A percentile compares a stretch with the other conserved stretches of the same genome.
These are phyloP conservation scores for Allomyces arbusculus DNA, from an alignment of 192 early-diverging fungal genomes.

Conservation along the genomic window DNA sequence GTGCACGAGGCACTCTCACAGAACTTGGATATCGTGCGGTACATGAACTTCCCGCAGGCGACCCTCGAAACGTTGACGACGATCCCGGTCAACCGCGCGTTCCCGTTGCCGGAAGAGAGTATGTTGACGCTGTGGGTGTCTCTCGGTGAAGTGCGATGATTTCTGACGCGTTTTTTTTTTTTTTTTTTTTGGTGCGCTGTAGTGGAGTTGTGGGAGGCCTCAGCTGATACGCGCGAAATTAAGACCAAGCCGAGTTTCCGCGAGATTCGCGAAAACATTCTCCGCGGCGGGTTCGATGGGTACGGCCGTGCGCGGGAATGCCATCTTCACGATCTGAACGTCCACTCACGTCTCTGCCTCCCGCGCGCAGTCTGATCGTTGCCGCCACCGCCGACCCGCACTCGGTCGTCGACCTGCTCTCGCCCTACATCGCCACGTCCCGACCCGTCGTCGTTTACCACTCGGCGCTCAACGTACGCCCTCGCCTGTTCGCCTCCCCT, in stretches of 20 bases:
- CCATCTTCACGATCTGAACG: not conserved
- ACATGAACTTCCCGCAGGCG: not conserved
- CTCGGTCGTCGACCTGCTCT: conserved; percentile 48
- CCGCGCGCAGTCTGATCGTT: conserved; percentile 36
- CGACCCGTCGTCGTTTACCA: conserved; percentile 67
- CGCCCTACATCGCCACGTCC: conserved; percentile 58
- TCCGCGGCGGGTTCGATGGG: conserved; percentile 44
- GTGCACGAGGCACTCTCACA: not conserved
- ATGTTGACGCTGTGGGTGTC: no score
- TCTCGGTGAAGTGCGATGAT: conserved; percentile 49
- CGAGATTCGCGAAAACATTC: conserved; percentile 25
- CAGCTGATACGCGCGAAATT: conserved; percentile 28
- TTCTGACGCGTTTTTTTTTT: not conserved
- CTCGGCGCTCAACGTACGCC: conserved; percentile 26
- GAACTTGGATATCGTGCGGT: not conserved
- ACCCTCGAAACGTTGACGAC: not conserved
- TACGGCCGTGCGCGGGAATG: no score
- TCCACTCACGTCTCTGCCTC: not conserved
- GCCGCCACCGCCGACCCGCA: conserved; percentile 55
- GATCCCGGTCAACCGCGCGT: not conserved
- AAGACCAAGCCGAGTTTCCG: conserved; percentile 25
- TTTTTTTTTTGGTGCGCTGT: not conserved
- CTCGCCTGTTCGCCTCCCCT: not conserved
- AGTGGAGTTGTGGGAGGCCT: conserved; percentile 13
- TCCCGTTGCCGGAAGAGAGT: not conserved